Evolutionary conservation across 257 asterid genomes (phyloP), one percentile per base, ranked within the genome.

Genomic region (Nicotiana paniculata): DNA sequence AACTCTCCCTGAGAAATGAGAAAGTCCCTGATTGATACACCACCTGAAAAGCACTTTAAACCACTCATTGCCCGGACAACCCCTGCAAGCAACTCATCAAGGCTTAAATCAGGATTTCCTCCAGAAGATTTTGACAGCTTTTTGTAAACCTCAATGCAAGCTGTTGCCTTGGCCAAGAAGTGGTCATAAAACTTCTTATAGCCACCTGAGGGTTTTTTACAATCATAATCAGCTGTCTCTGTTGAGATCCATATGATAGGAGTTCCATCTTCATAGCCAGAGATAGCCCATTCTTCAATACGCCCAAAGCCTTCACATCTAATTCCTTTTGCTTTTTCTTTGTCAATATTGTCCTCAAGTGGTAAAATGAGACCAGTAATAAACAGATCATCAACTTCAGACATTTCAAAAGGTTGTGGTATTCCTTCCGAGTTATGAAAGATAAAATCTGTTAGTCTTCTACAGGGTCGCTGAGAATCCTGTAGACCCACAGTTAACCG

Each of bases 251-350:
- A 96, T 84, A 96, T 85, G 46, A 93, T 92, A 51, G 97, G 97
- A 3, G 88, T 88, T 66, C 98, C 99, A 37, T 94, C 98, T 85
- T 96, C 99, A 84, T 93, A 94, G 77, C 99, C 98, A 85, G 99
- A 94, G 81, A 96, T 93, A 53, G 97, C 90, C 99, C 99, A 93
- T 81, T 90, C 95, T 83, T 96, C 99, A n/a, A 96, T 82, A 15
- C 97, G 97, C 26, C 99, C 98, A 87, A 96, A 96, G 82, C 97
- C 95, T 86, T 93, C 92, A 75, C 99, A 93, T 86, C 90, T 87
- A 48, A 93, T 80, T 32, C 96, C 95, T 77, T 87, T 90, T 53
- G 85, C 87, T 82, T 91, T 92, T 81, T 88, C 94, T 83, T 92
- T 91, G 51, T 86, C 93, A 79, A 51, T 82, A 83, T 74, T 81